Evolutionary conservation across 208 protist species (phyloP), one percentile per base, ranked within the genome.

Genomic region (Tetramitus jugosus): DNA sequence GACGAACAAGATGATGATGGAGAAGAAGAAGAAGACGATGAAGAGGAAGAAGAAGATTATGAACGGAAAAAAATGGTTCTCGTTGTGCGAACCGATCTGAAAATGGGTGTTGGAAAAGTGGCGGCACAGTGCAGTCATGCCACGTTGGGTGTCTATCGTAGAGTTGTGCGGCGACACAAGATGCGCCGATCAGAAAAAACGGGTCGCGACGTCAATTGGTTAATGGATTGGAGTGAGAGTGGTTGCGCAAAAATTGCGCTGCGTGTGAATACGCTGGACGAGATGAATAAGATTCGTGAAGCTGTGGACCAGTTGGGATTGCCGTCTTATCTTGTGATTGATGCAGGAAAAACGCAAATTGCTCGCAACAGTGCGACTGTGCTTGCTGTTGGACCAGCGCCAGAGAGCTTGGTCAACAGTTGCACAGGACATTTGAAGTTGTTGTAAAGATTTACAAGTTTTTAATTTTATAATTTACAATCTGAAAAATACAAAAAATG

Each of bases 111-210:
- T 31, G 95, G 95, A 23, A 98, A 98, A 80, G 90, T 96, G 14
- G 93, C 91, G 29, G 94, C 95, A 33, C 95, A 98, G 86, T 95
- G 91, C 80, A 89, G 93, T 20, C 95, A 98, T 81, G 95, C 93
- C 1, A 89, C 92, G 31, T 84, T 97, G 14, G 94, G 88, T 20
- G 86, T 90, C 1, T 86, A 94, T 35, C 86, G 94, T n/a, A n/a
- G n/a, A n/a, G n/a, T n/a, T n/a, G n/a, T n/a, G n/a, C n/a, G n/a
- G n/a, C n/a, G n/a, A n/a, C n/a, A n/a, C n/a, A n/a, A 49, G 45
- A 49, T 14, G 14, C 14, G 4, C 45, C 4, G 45, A 49, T 17
- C 4, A 49, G 14, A 49, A 49, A 49, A 49, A 49, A 49, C 14
- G 14, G 14, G 14, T 17, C 14, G 4, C 45, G 14, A 17, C 14